Evolutionary conservation across 306 rosid species (phyloP), one percentile per base, ranked within the genome.

Genomic region (Quercus ilex): DNA sequence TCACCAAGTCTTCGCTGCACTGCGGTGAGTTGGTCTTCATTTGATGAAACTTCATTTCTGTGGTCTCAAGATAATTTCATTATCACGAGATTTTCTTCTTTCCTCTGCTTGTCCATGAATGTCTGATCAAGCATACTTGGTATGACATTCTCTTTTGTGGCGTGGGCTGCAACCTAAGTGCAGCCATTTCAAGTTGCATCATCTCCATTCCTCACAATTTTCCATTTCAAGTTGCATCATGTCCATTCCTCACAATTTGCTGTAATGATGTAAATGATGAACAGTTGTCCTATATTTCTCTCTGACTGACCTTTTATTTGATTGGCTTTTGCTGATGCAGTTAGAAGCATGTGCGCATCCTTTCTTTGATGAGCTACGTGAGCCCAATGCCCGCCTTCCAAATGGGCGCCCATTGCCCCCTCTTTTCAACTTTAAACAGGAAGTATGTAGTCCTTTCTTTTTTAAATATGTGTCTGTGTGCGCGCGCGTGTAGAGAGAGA

Each of bases 1-100:
- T 95, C 99, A 15, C 99, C 99, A 7, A 93, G 92, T 83, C 91
- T 92, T 72, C 96, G 99, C 57, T 95, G 97, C 84, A 90, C 90
- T 52, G 97, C 98, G 6, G 99, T 92, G 81, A 90, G 97, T 91
- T 59, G 71, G 69, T 70, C 55, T 73, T 75, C 55, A 73, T 46
- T 21, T 2, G 9, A 30, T 55, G 59, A 63, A 35, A 52, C 28
- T 38, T 35, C 62, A 25, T 74, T 46, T 71, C 28, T 41, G 20
- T 9, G 57, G 62, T 77, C 55, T 74, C 64, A 43, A 79, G 41
- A 41, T 30, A 31, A 78, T 28, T 71, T 25, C 28, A 35, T 10
- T n/a, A 20, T 26, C 18, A 69, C 15, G 20, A 70, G 68, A 43
- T 72, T 56, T 53, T 73, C 15, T 30, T 2, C 19, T 35, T 60